Conservation (phyloP, 345 rosid genomes). For the Theobroma cacao region DNA sequence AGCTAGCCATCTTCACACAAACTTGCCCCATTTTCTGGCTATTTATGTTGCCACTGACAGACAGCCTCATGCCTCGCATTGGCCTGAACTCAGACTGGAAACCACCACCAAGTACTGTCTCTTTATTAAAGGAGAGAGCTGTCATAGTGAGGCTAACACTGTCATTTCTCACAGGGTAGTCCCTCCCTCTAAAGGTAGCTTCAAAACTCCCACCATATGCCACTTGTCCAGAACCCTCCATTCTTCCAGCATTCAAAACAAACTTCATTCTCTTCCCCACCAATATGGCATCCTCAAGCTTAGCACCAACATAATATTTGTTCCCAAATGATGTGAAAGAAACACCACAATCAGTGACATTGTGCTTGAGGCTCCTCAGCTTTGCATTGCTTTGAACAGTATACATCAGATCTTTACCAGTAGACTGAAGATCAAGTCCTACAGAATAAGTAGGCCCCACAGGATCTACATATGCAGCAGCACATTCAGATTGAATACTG, state of each 20-base stretch:
- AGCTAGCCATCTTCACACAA: constrained; percentile 57
- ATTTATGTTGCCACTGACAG: constrained; percentile 61
- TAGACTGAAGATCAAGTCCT: constrained; percentile 75
- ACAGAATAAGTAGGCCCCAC: constrained; percentile 50
- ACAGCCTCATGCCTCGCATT: constrained; percentile 46
- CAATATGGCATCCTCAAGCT: constrained; percentile 69
- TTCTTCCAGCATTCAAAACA: constrained; percentile 57
- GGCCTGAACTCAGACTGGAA: constrained; percentile 70
- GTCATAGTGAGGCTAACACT: constrained; percentile 52
- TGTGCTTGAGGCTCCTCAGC: constrained; percentile 57
- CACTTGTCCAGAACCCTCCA: constrained; percentile 57
- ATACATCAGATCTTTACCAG: constrained; percentile 70
- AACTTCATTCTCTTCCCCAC: constrained; percentile 75
- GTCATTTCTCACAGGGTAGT: constrained; percentile 73
- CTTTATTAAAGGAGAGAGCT: constrained; percentile 62
- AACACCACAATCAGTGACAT: constrained; percentile 58
- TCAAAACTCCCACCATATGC: constrained; percentile 78
- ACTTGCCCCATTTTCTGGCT: constrained; percentile 77
- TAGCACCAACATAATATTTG: constrained; percentile 67
- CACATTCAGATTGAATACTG: constrained; percentile 72
- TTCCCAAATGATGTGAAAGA: constrained; percentile 59
- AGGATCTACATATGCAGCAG: constrained; percentile 52
- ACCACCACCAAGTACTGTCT: constrained; percentile 67
- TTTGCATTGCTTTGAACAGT: constrained; percentile 57
- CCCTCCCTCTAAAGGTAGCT: constrained; percentile 71